Base-by-base conservation (phyloP, 2,329 filamentous ascomycete species). In the Aspergillus amoenus region DNA sequence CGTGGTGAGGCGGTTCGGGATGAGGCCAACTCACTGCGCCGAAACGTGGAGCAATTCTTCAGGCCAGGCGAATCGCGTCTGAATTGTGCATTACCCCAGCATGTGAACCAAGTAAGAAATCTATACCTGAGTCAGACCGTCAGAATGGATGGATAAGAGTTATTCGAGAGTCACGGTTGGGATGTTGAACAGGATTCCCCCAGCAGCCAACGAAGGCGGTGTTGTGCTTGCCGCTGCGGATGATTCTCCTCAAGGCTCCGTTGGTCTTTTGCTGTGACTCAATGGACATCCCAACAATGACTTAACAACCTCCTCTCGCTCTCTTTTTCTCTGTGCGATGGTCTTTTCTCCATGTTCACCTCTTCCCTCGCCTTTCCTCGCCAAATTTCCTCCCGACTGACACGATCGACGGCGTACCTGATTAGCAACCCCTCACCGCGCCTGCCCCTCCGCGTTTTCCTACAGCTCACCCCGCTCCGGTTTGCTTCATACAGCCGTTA, bases 21-120 rank as follows among this genome's bases (percentile, higher is more conserved):
- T 21, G 34, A 60, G 47, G 63, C 60, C 59, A 65, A 61, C 56
- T 61, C 58, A 61, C 52, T 48, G 44, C 53, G 55, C 47, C 57
- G 56, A 57, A 64, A 61, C 58, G 58, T 58, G 55, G 60, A 56
- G 43, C 56, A 58, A 46, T 45, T 41, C 40, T 45, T 46, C 34
- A 55, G 24, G 24, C 39, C 43, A 45, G 42, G 54, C 52, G 48
- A 52, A 57, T 51, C 24, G 41, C 43, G 30, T 44, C 21, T 39
- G 37, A 43, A 34, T 52, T 40, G 34, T 24, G 32, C 55, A 56
- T 56, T 44, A 46, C 54, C 39, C 32, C 39, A 37, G 18, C 44
- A 53, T 57, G 44, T 48, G 44, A 49, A 34, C 18, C 32, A 52
- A 39, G 40, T 34, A 27, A 30, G 11, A 27, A 3, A 27, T 7